phyloP scores from a whole-genome alignment of 2,329 filamentous ascomycete species.

The Venturia oleaginea region DNA sequence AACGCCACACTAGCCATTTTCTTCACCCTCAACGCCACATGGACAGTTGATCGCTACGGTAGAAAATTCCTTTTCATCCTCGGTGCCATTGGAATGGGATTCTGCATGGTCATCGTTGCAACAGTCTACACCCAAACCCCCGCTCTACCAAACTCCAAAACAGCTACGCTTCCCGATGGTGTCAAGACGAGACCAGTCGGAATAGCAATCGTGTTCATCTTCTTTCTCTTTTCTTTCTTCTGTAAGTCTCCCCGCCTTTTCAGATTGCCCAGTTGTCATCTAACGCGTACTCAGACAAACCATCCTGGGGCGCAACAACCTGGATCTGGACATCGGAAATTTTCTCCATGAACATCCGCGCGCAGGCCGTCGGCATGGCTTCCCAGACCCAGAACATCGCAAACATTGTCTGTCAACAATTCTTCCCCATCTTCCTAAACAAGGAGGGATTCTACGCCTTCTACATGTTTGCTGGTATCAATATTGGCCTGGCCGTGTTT shows the following conservation, averaged over 20 bases:
- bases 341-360: constrained; percentile 64
- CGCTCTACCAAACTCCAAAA: constrained; percentile 18
- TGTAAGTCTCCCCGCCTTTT: constrained; percentile 29
- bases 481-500: constrained; percentile 31
- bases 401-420: constrained; percentile 60
- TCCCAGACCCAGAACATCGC: constrained; percentile 49
- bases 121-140: constrained; percentile 51
- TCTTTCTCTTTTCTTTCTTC: constrained; percentile 58
- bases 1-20: constrained; percentile 65
- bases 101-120: constrained; percentile 61
- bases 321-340: constrained; percentile 65
- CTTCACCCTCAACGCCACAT: constrained; percentile 64
- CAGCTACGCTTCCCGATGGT: constrained; percentile 27
- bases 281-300: constrained; percentile 45
- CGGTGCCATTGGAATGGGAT: constrained; percentile 58
- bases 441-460: constrained; percentile 49
- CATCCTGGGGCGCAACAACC: constrained; percentile 59
- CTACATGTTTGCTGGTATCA: constrained; percentile 45
- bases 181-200: constrained; percentile 52
- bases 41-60: constrained; percentile 64
- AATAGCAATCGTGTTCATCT: constrained; percentile 58
- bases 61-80: constrained; percentile 61
- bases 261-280: constrained; percentile 14
- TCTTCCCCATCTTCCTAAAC: constrained; percentile 58
- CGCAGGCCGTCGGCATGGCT: constrained; percentile 61